Evolutionary conservation across 805 yeast species (phyloP).

Genomic region (Barnettozyma californica): DNA sequence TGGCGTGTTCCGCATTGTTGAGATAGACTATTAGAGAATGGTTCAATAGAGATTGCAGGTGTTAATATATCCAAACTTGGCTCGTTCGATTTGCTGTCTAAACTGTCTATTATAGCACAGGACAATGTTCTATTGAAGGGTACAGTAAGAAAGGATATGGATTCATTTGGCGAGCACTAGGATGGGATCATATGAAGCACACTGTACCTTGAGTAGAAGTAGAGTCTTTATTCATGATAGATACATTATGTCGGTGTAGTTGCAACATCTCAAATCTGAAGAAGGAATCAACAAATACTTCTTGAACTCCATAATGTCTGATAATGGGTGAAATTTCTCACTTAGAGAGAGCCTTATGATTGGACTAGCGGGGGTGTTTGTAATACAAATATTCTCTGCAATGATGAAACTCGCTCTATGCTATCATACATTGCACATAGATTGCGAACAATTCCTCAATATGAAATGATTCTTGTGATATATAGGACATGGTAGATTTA

Average conservation of each 20-base stretch:
- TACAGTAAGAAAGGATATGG: conserved; percentile 61
- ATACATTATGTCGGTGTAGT: conserved; percentile 2
- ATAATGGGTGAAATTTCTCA: conserved; percentile 66
- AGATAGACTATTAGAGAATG: conserved; percentile 52
- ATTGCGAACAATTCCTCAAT: conserved; percentile 51
- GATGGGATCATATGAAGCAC: conserved; percentile 62
- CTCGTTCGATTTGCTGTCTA: conserved; percentile 54
- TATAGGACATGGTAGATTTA: conserved; percentile 49
- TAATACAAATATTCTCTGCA: conserved; percentile 50
- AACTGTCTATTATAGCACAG: conserved; percentile 71
- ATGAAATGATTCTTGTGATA: conserved; percentile 54
- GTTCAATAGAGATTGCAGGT: conserved; percentile 60
- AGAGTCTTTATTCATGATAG: conserved; percentile 41
- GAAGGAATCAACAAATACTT: conserved; percentile 44
- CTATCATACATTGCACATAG: conserved; percentile 79
- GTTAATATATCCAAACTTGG: conserved; percentile 58
- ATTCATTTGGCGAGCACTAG: conserved; percentile 55
- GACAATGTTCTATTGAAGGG: conserved; percentile 79
- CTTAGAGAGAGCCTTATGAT: conserved; percentile 68
- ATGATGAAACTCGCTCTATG: conserved; percentile 86
- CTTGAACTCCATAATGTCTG: conserved; percentile 53
- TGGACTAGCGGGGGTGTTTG: conserved; percentile 67
- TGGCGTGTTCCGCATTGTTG: conserved; percentile 55
- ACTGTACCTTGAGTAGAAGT: conserved; percentile 52
- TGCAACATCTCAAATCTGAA: not conserved